Conservation (phyloP, 495 filamentous ascomycete species). For the Amphirosellinia nigrospora region DNA sequence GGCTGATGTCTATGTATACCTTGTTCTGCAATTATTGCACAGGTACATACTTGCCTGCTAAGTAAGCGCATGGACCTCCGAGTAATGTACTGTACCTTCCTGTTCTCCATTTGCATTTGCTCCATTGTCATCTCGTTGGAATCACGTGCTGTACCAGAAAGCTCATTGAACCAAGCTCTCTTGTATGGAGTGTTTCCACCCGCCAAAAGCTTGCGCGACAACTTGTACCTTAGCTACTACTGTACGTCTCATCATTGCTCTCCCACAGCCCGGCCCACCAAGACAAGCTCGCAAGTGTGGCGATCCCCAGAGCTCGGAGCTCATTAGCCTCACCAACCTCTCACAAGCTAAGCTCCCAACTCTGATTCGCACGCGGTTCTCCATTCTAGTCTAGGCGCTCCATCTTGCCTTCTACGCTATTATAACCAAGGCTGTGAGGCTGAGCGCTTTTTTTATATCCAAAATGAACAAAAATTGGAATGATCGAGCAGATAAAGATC, state of each 20-base stretch:
- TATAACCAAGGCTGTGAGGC: conserved; percentile 12
- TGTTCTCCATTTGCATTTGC: neutral
- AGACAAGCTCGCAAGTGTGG: conserved; percentile 35
- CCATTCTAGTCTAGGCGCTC: conserved; percentile 31
- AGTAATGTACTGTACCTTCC: too few relatives aligned
- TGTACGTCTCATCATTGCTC: neutral
- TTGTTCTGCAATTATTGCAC: neutral
- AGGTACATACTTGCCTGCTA: conserved; percentile 2
- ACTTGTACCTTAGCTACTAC: neutral
- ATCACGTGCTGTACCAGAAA: conserved; percentile 15
- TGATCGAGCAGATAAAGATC: conserved; percentile 58
- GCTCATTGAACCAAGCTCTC: neutral
- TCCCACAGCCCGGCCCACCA: conserved; percentile 29
- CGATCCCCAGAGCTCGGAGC: conserved; percentile 31
- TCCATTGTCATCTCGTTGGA: neutral
- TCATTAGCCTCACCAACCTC: conserved; percentile 35
- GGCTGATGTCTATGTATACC: too few relatives aligned
- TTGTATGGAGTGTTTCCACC: conserved; percentile 12
- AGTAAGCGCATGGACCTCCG: conserved; percentile 9
- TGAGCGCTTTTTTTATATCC: conserved; percentile 4
- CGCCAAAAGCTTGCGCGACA: conserved; percentile 14
- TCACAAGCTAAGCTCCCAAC: conserved; percentile 34
- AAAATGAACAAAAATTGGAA: conserved; percentile 61
- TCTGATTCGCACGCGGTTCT: conserved; percentile 36
- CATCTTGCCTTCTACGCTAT: conserved; percentile 19